Evolutionary conservation across 2,329 filamentous ascomycete species (phyloP), one percentile per base, ranked within the genome.

Genomic region (Colletotrichum camelliae): DNA sequence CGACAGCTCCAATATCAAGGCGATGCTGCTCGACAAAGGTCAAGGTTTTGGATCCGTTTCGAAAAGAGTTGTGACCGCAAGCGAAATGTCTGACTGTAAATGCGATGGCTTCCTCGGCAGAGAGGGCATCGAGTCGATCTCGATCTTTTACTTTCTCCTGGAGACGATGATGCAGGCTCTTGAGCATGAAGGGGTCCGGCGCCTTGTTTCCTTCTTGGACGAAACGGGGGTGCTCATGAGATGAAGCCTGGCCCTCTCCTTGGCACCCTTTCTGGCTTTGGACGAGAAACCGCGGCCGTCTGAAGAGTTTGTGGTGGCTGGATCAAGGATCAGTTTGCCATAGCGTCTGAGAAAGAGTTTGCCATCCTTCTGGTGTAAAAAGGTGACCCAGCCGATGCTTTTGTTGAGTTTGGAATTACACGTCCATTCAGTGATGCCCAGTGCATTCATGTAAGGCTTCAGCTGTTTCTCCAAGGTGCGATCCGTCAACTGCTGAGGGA

Each of bases 41-140:
- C 8, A 91, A 81, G 24, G 7, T 78, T 76, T 80, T 79, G 7
- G 75, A 33, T 2, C 60, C 31, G 0, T 81, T 69, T 3, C 79
- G 67, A 67, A 88, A 91, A 9, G 85, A 80, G 77, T 88, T 88
- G 60, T 89, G 86, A 3, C 91, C 90, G 70, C 88, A 90, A 9
- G 83, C 84, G 67, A 39, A 39, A 78, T 33, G 24, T 21, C 9
- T 70, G 69, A 81, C 48, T 7, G 15, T n/a, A 55, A 82, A 80
- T 1, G 65, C 55, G 24, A 78, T 76, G 4, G 64, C 81, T 8
- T 80, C 78, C 7, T 78, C 33, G 78, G 79, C 62, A 58, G 80
- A 8, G 16, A 33, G 33, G 9, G 72, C 29, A 13, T 66, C 48
- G 29, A 58, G 67, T 24, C 80, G 74, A 10, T 79, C 73, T 70